A percentile compares a stretch with the other conserved stretches of the same genome.
Conservation (phyloP, 2,329 filamentous ascomycete genomes). For the Eutypella sp. region DNA sequence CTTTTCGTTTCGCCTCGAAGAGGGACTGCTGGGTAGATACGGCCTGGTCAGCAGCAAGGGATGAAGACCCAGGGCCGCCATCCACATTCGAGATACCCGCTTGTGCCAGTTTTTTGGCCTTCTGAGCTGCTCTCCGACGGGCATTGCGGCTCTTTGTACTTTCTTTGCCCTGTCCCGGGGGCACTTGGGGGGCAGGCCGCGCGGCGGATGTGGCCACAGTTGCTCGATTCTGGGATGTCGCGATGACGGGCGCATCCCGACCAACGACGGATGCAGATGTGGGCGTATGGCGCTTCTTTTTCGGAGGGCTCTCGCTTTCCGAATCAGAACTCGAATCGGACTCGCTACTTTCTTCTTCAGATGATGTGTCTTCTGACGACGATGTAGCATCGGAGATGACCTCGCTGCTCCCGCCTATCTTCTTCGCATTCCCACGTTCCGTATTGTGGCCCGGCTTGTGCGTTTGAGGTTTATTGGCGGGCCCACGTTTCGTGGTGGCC, state of each 20-base stretch:
- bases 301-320: slow-evolving; percentile 4
- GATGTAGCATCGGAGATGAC: slow-evolving; percentile 14
- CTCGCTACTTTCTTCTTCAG: slow-evolving; percentile 12
- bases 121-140: slow-evolving; percentile 38
- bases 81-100: no score
- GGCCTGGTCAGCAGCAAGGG: not conserved
- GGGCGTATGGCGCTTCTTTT: not conserved
- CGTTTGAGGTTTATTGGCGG: not conserved
- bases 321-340: slow-evolving; percentile 8
- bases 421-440: not conserved
- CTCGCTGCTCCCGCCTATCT: slow-evolving; percentile 5
- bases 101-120: slow-evolving; percentile 21
- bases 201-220: slow-evolving; percentile 2
- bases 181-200: slow-evolving; percentile 12
- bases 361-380: slow-evolving; percentile 13
- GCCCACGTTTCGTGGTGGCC: slow-evolving; percentile 2
- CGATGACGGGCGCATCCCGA: not conserved
- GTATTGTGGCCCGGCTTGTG: not conserved
- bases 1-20: slow-evolving; percentile 45
- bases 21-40: slow-evolving; percentile 30
- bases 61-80: not conserved
- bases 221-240: slow-evolving; percentile 2
- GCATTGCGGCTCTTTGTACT: slow-evolving; percentile 49
- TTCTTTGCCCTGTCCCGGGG: slow-evolving; percentile 33
- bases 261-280: not conserved